These are phyloP conservation scores for Sugiyamaella pinicola DNA, from an alignment of 1,139 yeast genomes.

Conservation along the genomic window DNA sequence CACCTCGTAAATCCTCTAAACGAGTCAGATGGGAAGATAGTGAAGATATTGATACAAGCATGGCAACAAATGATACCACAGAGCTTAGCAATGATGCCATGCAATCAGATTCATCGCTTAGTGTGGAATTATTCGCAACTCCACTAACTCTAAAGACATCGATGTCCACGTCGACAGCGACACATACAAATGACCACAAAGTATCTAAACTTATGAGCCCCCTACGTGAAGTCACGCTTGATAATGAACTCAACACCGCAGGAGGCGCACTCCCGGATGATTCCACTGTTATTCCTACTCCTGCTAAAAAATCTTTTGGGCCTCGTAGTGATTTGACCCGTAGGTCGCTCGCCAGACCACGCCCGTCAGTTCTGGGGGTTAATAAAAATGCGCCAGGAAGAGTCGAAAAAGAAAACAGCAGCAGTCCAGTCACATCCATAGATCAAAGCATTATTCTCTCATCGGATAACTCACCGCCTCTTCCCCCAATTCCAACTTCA, in stretches of 20 bases:
- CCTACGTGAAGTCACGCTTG: constrained; percentile 15
- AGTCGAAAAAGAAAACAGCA: constrained; percentile 31
- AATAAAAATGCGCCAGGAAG: constrained; percentile 24
- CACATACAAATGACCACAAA: background rate
- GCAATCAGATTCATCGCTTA: constrained; percentile 3
- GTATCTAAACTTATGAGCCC: constrained; percentile 13
- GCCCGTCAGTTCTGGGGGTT: constrained; percentile 27
- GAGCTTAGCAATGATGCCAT: background rate
- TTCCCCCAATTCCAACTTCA: constrained; percentile 12
- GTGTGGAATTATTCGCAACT: constrained; percentile 9
- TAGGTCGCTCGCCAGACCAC: constrained; percentile 21
- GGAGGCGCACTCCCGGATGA: constrained; percentile 5
- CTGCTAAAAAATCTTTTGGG: constrained; percentile 27
- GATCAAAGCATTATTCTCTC: constrained; percentile 11
- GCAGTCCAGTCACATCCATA: constrained; percentile 12
- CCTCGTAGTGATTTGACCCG: constrained; percentile 33
- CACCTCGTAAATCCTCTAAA: constrained; percentile 31
- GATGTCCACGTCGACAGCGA: too few relatives aligned
- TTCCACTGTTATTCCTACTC: constrained; percentile 2
- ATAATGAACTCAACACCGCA: constrained; percentile 12
- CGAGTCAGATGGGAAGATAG: constrained; percentile 38
- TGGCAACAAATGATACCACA: background rate
- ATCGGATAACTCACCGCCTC: constrained; percentile 4
- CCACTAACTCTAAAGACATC: background rate
- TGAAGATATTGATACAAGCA: constrained; percentile 5